Evolutionary conservation across 129 eudicot genomes (phyloP).

Genomic region (Lactuca saligna): DNA sequence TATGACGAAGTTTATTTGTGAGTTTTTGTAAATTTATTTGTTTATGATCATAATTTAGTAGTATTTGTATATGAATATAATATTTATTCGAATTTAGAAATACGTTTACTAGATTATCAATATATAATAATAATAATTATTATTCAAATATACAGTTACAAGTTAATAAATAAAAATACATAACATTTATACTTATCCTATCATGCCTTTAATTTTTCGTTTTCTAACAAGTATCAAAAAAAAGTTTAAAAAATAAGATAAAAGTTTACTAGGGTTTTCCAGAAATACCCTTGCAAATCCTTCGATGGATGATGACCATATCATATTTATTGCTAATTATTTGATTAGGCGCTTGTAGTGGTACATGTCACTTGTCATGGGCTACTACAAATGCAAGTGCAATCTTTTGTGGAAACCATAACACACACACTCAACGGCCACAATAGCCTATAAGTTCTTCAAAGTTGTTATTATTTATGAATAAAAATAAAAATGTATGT

Average conservation of each 20-base stretch:
- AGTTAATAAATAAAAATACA: too few relatives aligned
- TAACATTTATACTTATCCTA: too few relatives aligned
- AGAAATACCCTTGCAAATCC: not conserved
- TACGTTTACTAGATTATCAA: too few relatives aligned
- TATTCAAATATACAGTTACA: too few relatives aligned
- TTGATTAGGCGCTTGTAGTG: slow-evolving; percentile 28
- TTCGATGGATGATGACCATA: slow-evolving; percentile 15
- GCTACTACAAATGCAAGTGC: slow-evolving; percentile 21
- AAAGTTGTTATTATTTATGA: not conserved
- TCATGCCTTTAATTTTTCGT: too few relatives aligned
- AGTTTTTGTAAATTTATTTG: too few relatives aligned
- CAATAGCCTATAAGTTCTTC: not conserved
- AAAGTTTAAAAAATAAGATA: not conserved
- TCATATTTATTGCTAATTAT: not conserved
- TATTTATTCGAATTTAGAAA: too few relatives aligned
- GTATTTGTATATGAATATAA: too few relatives aligned
- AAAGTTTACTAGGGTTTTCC: not conserved
- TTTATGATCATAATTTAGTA: too few relatives aligned
- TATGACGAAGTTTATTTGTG: too few relatives aligned
- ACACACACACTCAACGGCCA: slow-evolving; percentile 2
- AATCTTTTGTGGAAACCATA: slow-evolving; percentile 33
- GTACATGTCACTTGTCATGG: slow-evolving; percentile 25
- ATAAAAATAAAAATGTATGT: not conserved
- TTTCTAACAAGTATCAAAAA: too few relatives aligned
- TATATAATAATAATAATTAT: too few relatives aligned